A percentile compares a stretch with the other conserved stretches of the same genome.
phyloP scores from a whole-genome alignment of 2,329 filamentous ascomycete genomes.

The Lecanicillium sp. region DNA sequence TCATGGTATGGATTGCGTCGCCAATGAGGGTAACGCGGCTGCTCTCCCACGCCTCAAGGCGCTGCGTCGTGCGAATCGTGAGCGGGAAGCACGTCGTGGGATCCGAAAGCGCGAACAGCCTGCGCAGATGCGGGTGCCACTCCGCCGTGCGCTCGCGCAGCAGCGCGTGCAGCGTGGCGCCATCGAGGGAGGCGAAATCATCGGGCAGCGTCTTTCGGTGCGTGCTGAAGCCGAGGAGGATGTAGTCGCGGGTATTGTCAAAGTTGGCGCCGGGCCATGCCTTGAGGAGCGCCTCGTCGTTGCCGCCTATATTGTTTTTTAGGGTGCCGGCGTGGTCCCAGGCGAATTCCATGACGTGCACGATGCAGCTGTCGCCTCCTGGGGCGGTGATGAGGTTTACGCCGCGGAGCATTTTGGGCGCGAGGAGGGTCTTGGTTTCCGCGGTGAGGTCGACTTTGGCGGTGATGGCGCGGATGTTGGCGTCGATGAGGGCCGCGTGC shows the following conservation, averaged over 20 bases:
- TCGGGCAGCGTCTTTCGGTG: conserved; percentile 4
- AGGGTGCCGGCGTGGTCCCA: conserved; percentile 8
- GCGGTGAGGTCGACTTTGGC: conserved; percentile 10
- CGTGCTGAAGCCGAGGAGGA: conserved; percentile 8
- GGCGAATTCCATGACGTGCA: conserved; percentile 12
- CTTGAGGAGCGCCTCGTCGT: conserved; percentile 7
- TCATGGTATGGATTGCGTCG: conserved; percentile 17
- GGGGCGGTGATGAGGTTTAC: conserved; percentile 10
- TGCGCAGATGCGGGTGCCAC: conserved; percentile 9
- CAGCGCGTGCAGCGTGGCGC: conserved; percentile 6
- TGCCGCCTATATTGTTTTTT: conserved; percentile 6
- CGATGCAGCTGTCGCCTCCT: conserved; percentile 9
- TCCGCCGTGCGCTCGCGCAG: conserved; percentile 1
- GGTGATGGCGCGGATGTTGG: conserved; percentile 10
- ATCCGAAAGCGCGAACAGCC: conserved; percentile 7
- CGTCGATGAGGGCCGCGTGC: conserved; percentile 6
- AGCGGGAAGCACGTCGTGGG: conserved; percentile 9
- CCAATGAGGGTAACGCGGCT: conserved; percentile 13
- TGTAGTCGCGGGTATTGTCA: conserved; percentile 11
- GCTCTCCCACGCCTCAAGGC: conserved; percentile 8
- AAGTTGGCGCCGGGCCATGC: conserved; percentile 9
- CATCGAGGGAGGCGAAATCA: conserved; percentile 6
- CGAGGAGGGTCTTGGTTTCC: conserved; percentile 7
- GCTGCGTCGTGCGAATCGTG: conserved; percentile 10
- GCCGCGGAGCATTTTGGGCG: conserved; percentile 8